These are phyloP conservation scores for Articulospora tetracladia DNA, from an alignment of 495 filamentous ascomycete genomes.

Conservation along the genomic window DNA sequence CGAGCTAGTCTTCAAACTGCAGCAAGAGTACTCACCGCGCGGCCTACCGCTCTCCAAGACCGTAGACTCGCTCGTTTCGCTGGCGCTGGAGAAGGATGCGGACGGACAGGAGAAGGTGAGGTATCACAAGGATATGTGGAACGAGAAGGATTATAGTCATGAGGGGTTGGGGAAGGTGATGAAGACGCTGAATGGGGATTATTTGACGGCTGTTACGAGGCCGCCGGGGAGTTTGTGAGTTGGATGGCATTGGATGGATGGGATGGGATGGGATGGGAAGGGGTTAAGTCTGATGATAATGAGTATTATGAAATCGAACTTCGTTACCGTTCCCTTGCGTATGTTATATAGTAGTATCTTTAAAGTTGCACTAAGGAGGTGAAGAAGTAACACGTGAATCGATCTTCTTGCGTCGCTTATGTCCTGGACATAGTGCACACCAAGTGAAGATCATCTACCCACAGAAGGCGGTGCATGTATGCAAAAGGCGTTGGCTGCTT, in stretches of 20 bases:
- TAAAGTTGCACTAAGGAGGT: too few species aligned
- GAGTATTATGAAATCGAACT: too few species aligned
- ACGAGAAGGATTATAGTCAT: conserved; percentile 47
- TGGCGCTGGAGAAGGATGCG: conserved; percentile 33
- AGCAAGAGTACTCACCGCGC: conserved; percentile 41
- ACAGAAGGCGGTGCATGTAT: too few species aligned
- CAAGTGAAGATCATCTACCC: too few species aligned
- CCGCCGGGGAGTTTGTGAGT: conserved; percentile 28
- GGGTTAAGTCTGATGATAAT: too few species aligned
- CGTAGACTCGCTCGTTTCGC: conserved; percentile 37
- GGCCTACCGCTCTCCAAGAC: conserved; percentile 30
- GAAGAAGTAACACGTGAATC: too few species aligned
- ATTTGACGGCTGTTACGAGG: conserved; percentile 37
- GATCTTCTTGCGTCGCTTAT: too few species aligned
- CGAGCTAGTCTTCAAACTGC: conserved; percentile 39
- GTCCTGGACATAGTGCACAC: too few species aligned
- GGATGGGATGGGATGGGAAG: too few species aligned
- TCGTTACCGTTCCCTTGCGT: too few species aligned
- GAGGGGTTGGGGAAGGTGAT: conserved; percentile 42
- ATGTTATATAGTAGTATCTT: too few species aligned
- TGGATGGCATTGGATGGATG: not conserved
- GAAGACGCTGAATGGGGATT: conserved; percentile 46
- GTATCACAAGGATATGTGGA: conserved; percentile 52
- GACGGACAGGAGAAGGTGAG: conserved; percentile 35
- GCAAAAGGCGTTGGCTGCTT: too few species aligned